Evolutionary conservation across 441 rosid genomes (phyloP).

Genomic region (Populus hybrid): DNA sequence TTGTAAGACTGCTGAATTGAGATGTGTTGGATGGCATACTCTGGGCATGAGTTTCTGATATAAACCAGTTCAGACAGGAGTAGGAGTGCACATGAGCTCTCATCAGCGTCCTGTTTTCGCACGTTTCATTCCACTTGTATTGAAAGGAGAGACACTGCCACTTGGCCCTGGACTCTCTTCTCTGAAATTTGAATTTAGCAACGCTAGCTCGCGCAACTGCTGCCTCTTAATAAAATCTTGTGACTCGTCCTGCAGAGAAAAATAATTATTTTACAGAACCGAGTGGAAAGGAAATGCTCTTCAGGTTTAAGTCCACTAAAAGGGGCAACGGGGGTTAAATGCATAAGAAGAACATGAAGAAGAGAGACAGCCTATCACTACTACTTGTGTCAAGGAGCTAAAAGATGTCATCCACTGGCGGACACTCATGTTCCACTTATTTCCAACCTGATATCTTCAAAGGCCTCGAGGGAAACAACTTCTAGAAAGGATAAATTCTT

Average conservation of each 20-base stretch:
- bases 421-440: background rate
- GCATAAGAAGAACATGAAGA: background rate
- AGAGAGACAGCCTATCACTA: no score
- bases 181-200: constrained; percentile 81
- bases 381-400: no score
- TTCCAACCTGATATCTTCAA: background rate
- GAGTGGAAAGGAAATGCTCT: background rate
- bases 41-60: constrained; percentile 24
- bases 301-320: background rate
- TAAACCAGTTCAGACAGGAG: constrained; percentile 14
- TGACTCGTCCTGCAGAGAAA: constrained; percentile 68
- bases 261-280: background rate
- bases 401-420: background rate
- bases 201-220: constrained; percentile 83
- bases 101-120: constrained; percentile 88
- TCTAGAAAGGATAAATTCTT: background rate
- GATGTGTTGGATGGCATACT: constrained; percentile 26
- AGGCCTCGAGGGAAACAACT: background rate
- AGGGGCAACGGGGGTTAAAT: background rate
- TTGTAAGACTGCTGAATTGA: constrained; percentile 19
- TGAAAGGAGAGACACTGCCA: constrained; percentile 86
- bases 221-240: constrained; percentile 91
- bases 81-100: constrained; percentile 9
- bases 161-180: constrained; percentile 97
- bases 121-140: constrained; percentile 90